A percentile compares a stretch with the other conserved stretches of the same genome.
Evolutionary conservation across 805 yeast species (phyloP).

Genomic region (Torulaspora indica): DNA sequence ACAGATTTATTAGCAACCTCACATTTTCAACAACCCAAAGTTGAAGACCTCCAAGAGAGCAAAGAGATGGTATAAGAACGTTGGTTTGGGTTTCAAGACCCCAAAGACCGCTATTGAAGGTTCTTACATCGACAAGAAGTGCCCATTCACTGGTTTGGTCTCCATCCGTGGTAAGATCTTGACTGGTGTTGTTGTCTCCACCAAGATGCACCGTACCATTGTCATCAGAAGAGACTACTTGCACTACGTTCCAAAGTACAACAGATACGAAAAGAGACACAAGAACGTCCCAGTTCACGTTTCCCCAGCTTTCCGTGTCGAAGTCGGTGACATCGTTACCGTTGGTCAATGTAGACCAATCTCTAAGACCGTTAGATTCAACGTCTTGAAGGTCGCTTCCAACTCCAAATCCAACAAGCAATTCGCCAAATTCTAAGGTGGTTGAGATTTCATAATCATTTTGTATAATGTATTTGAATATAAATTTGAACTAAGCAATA

Average conservation of each 20-base stretch:
- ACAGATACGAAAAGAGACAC: slow-evolving; percentile 99
- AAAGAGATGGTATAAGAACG: slow-evolving; percentile 99
- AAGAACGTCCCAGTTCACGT: slow-evolving; percentile 99
- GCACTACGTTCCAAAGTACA: slow-evolving; percentile 99
- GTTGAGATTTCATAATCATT: slow-evolving; percentile 22
- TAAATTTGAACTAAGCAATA: slow-evolving; percentile 10
- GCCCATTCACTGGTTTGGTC: slow-evolving; percentile 96
- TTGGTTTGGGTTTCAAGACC: slow-evolving; percentile 99
- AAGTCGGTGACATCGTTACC: slow-evolving; percentile 97
- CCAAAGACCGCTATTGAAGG: slow-evolving; percentile 98
- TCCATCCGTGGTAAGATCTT: slow-evolving; percentile 99
- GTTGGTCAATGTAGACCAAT: slow-evolving; percentile 99
- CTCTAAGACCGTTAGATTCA: slow-evolving; percentile 99
- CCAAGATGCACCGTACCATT: slow-evolving; percentile 99
- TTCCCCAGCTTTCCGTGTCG: slow-evolving; percentile 99
- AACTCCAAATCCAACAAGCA: slow-evolving; percentile 85
- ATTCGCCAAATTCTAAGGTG: slow-evolving; percentile 87
- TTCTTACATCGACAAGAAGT: slow-evolving; percentile 98
- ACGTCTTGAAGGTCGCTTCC: slow-evolving; percentile 93
- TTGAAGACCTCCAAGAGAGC: slow-evolving; percentile 96
- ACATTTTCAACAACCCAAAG: slow-evolving; percentile 99
- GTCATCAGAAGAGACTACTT: slow-evolving; percentile 99
- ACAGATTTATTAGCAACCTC: slow-evolving; percentile 80
- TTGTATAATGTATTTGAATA: slow-evolving; percentile 30
- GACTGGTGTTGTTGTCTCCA: slow-evolving; percentile 98